A percentile compares a stretch with the other conserved stretches of the same genome.
Conservation (phyloP, 305 asterid species). For the Solanum hybrid region DNA sequence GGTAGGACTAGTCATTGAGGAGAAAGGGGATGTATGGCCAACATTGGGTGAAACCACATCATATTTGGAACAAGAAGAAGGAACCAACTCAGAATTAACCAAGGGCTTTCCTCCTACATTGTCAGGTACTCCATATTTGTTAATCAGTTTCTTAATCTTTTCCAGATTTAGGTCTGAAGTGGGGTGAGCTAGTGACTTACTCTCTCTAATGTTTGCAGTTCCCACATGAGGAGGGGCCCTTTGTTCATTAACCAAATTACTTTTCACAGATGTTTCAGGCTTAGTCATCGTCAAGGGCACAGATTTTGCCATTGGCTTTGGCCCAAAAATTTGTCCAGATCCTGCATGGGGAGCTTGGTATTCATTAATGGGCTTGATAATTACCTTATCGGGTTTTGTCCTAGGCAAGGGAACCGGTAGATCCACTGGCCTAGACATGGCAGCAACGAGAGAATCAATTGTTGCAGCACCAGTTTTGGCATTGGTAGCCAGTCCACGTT, state of each 20-base stretch:
- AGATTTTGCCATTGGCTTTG: constrained; percentile 6
- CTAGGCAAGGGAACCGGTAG: background rate
- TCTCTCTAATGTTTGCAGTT: background rate
- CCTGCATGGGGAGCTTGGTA: background rate
- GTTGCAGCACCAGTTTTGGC: no score
- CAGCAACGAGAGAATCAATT: no score
- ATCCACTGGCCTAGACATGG: background rate
- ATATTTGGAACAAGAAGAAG: no score
- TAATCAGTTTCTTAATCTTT: background rate
- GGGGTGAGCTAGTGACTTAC: constrained; percentile 1
- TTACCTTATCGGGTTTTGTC: background rate
- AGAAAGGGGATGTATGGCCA: background rate
- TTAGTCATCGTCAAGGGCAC: background rate
- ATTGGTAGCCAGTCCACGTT: constrained; percentile 8
- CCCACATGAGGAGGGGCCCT: background rate
- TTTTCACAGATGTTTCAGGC: background rate
- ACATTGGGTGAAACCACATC: background rate
- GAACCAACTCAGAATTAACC: background rate
- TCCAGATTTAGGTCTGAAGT: constrained; percentile 4
- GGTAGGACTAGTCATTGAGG: constrained; percentile 4
- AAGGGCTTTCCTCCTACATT: background rate
- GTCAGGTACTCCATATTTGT: constrained; percentile 3
- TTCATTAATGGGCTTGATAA: background rate
- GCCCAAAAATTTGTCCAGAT: background rate
- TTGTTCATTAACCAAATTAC: background rate